Base-by-base conservation (phyloP, 164 flowering plant species). In the Nelumbo lutea region DNA sequence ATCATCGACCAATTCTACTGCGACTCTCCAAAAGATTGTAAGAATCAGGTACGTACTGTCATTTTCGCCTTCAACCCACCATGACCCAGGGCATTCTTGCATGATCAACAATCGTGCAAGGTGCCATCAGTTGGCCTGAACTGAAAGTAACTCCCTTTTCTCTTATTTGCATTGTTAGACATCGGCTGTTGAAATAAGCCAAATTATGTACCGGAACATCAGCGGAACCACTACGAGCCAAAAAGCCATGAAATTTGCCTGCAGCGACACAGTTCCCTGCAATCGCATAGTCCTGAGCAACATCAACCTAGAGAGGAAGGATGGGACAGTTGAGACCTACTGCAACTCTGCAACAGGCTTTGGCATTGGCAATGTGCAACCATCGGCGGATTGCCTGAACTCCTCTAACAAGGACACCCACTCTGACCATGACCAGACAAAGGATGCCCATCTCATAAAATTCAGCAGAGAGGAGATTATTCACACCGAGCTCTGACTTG, bases 1-100 rank as follows among this genome's bases (percentile, higher is more conserved):
- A 85, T 95, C 67, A 92, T 95, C n/a, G 97, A 95, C 69, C 99
- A 95, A 68, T 89, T 88, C 79, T 95, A 95, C 78, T 95, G 99
- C 73, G 99, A 95, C 79, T 90, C 97, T 1, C 87, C 94, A 59
- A 81, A 62, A 15, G 2, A 78, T 64, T 95, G 99, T 68, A 69
- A 73, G 75, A 89, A 88, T 71, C 93, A 86, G 97, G 98, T 95
- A 79, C 4, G 9, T 9, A 9, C 13, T 45, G 9, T 55, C 56
- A 1, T 38, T 44, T n/a, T 51, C 7, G 9, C n/a, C 4, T 11
- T 2, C 57, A 61, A 44, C 44, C 9, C 15, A 39, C 41, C 13
- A 41, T 27, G 46, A 45, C 42, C 9, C 2, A n/a, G n/a, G 38
- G 27, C 27, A 0, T 27, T 27, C 27, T 27, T 27, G 27, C 27